Conservation (phyloP, 2,329 filamentous ascomycete genomes). For the Fusarium sp. region DNA sequence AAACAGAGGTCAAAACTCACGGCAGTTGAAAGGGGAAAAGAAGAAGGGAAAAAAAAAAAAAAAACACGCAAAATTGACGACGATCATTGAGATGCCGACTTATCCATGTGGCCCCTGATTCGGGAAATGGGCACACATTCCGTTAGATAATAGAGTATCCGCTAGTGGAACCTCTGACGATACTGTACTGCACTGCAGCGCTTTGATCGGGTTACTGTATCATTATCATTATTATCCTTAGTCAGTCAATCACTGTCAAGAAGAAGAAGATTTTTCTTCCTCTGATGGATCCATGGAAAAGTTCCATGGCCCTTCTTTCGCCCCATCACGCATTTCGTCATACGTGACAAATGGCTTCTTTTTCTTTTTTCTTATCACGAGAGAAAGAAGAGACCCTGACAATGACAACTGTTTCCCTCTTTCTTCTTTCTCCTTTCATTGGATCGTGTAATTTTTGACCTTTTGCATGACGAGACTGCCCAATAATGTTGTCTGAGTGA, state of each 20-base stretch:
- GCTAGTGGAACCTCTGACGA: constrained; percentile 32
- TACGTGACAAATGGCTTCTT: constrained; percentile 40
- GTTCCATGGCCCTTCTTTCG: constrained; percentile 33
- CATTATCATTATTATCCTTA: no score
- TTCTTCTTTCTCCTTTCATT: constrained; percentile 1
- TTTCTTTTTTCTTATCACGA: neutral
- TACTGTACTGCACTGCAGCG: neutral
- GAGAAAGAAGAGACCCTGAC: neutral
- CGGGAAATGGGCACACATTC: constrained; percentile 44
- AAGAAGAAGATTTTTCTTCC: neutral
- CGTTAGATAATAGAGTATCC: constrained; percentile 46
- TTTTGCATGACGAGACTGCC: constrained; percentile 3
- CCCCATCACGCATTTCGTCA: constrained; percentile 31
- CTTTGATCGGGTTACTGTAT: constrained; percentile 21
- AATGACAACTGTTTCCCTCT: neutral
- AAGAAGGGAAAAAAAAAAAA: neutral
- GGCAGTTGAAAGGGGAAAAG: neutral
- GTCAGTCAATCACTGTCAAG: neutral
- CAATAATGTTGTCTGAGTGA: constrained; percentile 26
- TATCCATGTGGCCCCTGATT: constrained; percentile 40
- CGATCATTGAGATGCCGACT: constrained; percentile 40
- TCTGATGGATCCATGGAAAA: constrained; percentile 18
- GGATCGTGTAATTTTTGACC: constrained; percentile 6
- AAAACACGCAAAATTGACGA: constrained; percentile 20
- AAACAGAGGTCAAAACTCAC: neutral